These are phyloP conservation scores for Amylocystis lapponica DNA, from an alignment of 768 basidiomycete species.

Conservation along the genomic window DNA sequence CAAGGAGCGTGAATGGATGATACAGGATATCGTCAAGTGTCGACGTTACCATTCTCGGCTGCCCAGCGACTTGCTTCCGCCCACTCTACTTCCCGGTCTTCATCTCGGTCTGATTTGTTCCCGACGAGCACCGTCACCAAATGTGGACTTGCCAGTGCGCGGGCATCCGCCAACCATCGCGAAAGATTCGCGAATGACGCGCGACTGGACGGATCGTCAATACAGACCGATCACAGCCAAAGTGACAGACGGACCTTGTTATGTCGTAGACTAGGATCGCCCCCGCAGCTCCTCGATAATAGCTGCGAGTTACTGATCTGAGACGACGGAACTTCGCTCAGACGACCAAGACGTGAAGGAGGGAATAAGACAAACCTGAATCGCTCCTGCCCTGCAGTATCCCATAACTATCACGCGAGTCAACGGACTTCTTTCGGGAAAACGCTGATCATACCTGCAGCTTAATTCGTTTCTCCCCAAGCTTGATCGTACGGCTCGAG, in stretches of 20 bases:
- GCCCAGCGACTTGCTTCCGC: constrained; percentile 95
- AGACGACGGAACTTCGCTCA: constrained; percentile 1
- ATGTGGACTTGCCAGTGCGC: constrained; percentile 88
- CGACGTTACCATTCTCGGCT: constrained; percentile 78
- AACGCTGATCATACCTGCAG: constrained; percentile 60
- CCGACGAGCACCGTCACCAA: constrained; percentile 88
- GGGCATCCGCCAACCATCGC: constrained; percentile 90
- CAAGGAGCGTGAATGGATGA: constrained; percentile 4
- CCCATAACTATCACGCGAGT: constrained; percentile 70
- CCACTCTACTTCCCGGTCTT: constrained; percentile 94
- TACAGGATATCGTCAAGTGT: neutral
- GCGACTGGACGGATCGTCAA: constrained; percentile 47
- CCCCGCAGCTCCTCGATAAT: constrained; percentile 92
- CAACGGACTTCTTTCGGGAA: neutral
- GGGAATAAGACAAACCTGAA: constrained; percentile 53
- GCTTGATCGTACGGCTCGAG: constrained; percentile 85
- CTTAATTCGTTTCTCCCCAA: constrained; percentile 93
- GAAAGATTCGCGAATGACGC: constrained; percentile 79
- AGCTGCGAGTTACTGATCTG: constrained; percentile 89
- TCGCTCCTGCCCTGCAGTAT: constrained; percentile 94
- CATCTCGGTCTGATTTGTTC: constrained; percentile 93
- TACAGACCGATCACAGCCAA: too few species aligned
- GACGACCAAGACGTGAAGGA: constrained; percentile 11
- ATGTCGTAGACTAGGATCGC: constrained; percentile 93
- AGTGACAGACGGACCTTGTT: constrained; percentile 59